These are phyloP conservation scores for Hyphopichia burtonii DNA, from an alignment of 1,139 yeast genomes.

Conservation along the genomic window DNA sequence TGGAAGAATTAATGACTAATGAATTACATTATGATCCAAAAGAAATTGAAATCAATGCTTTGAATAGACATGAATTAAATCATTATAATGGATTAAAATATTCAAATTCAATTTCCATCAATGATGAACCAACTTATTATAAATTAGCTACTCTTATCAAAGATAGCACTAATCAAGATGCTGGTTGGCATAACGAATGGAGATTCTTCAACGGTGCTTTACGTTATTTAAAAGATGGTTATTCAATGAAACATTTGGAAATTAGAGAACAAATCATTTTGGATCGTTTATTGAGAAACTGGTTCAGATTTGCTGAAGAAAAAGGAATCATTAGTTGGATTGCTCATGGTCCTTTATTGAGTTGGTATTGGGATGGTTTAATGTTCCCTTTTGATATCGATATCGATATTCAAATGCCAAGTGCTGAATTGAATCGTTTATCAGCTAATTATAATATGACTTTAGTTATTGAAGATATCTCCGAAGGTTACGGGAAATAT, in stretches of 20 bases:
- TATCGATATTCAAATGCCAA: slow-evolving; percentile 39
- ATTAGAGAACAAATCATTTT: slow-evolving; percentile 29
- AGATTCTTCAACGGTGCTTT: slow-evolving; percentile 35
- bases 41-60: slow-evolving; percentile 11
- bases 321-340: slow-evolving; percentile 44
- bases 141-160: slow-evolving; percentile 32
- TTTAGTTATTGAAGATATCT: slow-evolving; percentile 29
- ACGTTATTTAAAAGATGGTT: slow-evolving; percentile 19
- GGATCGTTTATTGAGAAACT: slow-evolving; percentile 31
- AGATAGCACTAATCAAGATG: slow-evolving; percentile 25
- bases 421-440: slow-evolving; percentile 29
- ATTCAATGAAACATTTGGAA: slow-evolving; percentile 24
- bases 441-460: slow-evolving; percentile 37
- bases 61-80: slow-evolving; percentile 21
- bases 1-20: slow-evolving; percentile 23
- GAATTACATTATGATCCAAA: slow-evolving; percentile 21
- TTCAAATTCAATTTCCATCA: slow-evolving; percentile 13
- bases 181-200: slow-evolving; percentile 45
- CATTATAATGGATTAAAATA: slow-evolving; percentile 24
- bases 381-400: slow-evolving; percentile 39
- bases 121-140: slow-evolving; percentile 30
- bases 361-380: slow-evolving; percentile 41
- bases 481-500: slow-evolving; percentile 34
- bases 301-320: slow-evolving; percentile 36
- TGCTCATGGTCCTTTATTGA: slow-evolving; percentile 51